Evolutionary conservation across 2,329 filamentous ascomycete genomes (phyloP).

Genomic region (Diaporthe nobilis): DNA sequence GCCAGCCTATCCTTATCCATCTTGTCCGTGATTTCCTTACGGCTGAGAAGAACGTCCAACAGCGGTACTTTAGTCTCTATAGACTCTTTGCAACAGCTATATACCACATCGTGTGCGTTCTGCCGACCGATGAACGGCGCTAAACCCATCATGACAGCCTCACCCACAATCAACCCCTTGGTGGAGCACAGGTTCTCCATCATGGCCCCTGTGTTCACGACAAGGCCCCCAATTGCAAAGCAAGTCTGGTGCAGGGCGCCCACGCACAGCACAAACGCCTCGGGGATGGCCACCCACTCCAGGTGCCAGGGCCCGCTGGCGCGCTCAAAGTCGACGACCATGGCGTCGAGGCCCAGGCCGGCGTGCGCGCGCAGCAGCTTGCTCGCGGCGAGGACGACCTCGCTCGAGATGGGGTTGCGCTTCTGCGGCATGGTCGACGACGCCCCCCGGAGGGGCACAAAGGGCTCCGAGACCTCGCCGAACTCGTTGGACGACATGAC

Average conservation of each 20-base stretch:
- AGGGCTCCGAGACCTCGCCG: constrained; percentile 68
- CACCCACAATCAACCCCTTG: constrained; percentile 67
- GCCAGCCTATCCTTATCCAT: constrained; percentile 48
- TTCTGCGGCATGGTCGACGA: constrained; percentile 73
- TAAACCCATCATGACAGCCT: constrained; percentile 73
- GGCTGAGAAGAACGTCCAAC: constrained; percentile 57
- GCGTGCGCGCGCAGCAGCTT: constrained; percentile 68
- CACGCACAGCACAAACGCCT: constrained; percentile 66
- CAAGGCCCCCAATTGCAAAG: constrained; percentile 65
- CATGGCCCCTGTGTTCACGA: constrained; percentile 65
- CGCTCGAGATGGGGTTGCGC: constrained; percentile 70
- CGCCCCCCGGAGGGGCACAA: constrained; percentile 66
- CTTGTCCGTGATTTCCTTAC: constrained; percentile 57
- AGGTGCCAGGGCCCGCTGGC: constrained; percentile 72
- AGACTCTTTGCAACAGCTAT: constrained; percentile 61
- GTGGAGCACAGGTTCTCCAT: constrained; percentile 65
- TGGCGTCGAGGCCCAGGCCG: constrained; percentile 65
- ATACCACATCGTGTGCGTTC: constrained; percentile 69
- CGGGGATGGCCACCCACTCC: constrained; percentile 69
- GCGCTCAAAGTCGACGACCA: constrained; percentile 71
- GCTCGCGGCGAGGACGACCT: constrained; percentile 68
- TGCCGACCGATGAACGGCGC: constrained; percentile 66
- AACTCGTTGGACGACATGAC: constrained; percentile 71
- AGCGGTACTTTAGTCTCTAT: constrained; percentile 58
- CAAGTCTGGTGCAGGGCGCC: constrained; percentile 67